Base-by-base conservation (phyloP, 208 protist genomes). In the Crithidia expoeki region DNA sequence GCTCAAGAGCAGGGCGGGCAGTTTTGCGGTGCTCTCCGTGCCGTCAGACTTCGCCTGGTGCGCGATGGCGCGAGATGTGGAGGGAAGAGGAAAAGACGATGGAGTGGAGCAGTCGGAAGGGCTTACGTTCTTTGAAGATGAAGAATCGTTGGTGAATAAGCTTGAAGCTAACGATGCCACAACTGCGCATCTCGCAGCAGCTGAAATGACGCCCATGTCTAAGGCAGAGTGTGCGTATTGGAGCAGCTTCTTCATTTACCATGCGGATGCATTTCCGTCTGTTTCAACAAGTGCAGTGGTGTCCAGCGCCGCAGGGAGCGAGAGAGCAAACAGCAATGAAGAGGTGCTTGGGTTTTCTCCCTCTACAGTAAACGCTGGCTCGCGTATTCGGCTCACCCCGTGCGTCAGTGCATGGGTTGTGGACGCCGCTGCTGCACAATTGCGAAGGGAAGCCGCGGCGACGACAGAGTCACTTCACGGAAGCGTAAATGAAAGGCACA, bases 221-320 rank as follows among this genome's bases (percentile, higher is more conserved):
- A 28, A 4, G 5, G 38, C 38, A 47, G 68, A 74, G 59, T 38
- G 23, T 3, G 68, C 12, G 30, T 61, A 67, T n/a, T 74, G 68
- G 68, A 74, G 68, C 68, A 74, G 68, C 51, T 62, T 62, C 40
- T 62, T 62, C 32, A 62, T 40, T 14, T 73, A 38, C 30, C 25
- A 34, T n/a, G 46, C 25, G 17, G 6, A 42, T 36, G 58, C 56
- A n/a, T 53, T 34, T 12, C 17, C 52, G 19, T 44, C 21, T 5
- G 10, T 51, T 7, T 25, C 12, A 19, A 19, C 7, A 7, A 7
- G 38, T 44, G 14, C 38, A 44, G 36, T 19, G 38, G 12, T 14
- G 38, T 23, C 17, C 21, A 34, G 38, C 10, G 38, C 7, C 7
- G 38, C 10, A 25, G 9, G 28, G 1, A 38, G 27, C 27, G 44